Evolutionary conservation across 768 basidiomycete species (phyloP).

Genomic region (Dacryopinax primogenitus): DNA sequence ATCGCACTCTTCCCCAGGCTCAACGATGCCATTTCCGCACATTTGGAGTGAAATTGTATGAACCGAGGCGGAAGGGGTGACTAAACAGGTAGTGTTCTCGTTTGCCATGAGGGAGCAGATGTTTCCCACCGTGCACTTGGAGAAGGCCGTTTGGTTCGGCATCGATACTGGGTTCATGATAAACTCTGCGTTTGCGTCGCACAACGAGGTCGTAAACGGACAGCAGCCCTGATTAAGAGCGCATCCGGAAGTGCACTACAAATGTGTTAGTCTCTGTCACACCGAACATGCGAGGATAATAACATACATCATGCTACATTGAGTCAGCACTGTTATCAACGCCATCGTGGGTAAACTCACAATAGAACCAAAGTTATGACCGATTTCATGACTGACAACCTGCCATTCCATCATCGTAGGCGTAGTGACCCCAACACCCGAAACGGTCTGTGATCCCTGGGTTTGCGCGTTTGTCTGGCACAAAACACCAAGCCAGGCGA

Average conservation of each 20-base stretch:
- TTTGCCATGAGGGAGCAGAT: constrained; percentile 43
- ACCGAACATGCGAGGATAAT: constrained; percentile 21
- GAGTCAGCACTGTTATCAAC: no score
- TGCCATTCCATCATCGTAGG: constrained; percentile 68
- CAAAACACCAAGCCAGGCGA: constrained; percentile 77
- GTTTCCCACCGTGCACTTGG: constrained; percentile 69
- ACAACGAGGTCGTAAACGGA: constrained; percentile 45
- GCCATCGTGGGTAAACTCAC: constrained; percentile 33
- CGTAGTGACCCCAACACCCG: constrained; percentile 73
- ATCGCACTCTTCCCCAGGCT: constrained; percentile 71
- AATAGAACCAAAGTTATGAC: constrained; percentile 82
- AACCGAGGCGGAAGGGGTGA: constrained; percentile 36
- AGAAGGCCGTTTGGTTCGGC: constrained; percentile 53
- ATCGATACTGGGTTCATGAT: constrained; percentile 77
- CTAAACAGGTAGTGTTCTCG: constrained; percentile 51
- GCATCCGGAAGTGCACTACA: constrained; percentile 55
- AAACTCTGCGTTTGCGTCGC: constrained; percentile 52
- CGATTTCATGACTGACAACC: constrained; percentile 69
- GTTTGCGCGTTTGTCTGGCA: constrained; percentile 40
- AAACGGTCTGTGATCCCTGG: constrained; percentile 41
- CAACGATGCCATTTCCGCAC: constrained; percentile 70
- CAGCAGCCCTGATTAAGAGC: constrained; percentile 50
- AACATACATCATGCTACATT: constrained; percentile 20
- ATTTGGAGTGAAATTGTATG: constrained; percentile 50
- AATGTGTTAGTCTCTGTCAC: constrained; percentile 13